These are phyloP conservation scores for Gastrolobium bilobum DNA, from an alignment of 306 rosid genomes.

Conservation along the genomic window DNA sequence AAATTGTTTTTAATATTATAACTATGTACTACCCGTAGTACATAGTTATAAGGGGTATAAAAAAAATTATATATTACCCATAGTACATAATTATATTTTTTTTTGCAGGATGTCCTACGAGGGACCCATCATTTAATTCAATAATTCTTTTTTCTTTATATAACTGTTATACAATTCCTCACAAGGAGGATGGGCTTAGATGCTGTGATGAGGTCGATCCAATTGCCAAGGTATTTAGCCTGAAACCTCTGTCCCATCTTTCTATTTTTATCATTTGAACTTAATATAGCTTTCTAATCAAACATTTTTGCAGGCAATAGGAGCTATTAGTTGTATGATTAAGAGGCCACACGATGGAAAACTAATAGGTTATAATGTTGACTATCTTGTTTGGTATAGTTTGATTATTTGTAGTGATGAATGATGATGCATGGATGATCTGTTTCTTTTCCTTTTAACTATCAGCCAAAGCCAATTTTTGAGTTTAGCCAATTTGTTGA, in stretches of 20 bases:
- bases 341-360: constrained; percentile 64
- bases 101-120: too few relatives aligned
- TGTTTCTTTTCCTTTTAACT: background rate
- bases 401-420: background rate
- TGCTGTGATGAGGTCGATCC: constrained; percentile 74
- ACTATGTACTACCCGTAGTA: too few relatives aligned
- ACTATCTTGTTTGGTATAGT: constrained; percentile 53
- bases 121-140: too few relatives aligned
- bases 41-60: too few relatives aligned
- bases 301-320: constrained; percentile 59
- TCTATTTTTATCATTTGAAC: background rate
- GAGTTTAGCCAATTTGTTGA: too few relatives aligned
- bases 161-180: constrained; percentile 73
- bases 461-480: constrained; percentile 68
- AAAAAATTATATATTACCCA: too few relatives aligned
- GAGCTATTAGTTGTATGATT: constrained; percentile 82
- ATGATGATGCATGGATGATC: background rate
- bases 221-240: constrained; percentile 61
- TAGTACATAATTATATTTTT: too few relatives aligned
- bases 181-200: constrained; percentile 64
- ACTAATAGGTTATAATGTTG: constrained; percentile 67
- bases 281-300: background rate
- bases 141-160: background rate
- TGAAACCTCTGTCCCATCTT: background rate
- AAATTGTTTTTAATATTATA: too few relatives aligned